Evolutionary conservation across 2,329 filamentous ascomycete species (phyloP), one percentile per base, ranked within the genome.

Genomic region (Chaetomium sp.): DNA sequence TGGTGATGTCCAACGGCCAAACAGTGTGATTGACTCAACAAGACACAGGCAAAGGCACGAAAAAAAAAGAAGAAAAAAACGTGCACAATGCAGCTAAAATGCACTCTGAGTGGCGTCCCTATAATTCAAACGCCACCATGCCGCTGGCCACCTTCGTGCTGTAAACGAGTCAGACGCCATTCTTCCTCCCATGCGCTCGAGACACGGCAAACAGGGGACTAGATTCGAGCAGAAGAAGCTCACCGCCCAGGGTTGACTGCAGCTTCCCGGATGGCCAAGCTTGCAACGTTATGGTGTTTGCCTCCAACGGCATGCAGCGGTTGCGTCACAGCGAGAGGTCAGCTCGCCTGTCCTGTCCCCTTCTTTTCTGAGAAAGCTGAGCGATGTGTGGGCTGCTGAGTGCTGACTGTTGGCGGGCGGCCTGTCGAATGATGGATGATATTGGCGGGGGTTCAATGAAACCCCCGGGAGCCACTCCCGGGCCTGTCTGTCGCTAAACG

Each of bases 11-110:
- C 32, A 42, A 7, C 9, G n/a, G 7, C 19, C 52, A 42, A 7
- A n/a, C 10, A 48, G 54, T 51, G 57, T 57, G 57, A 54, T 38
- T 52, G 36, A 54, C 36, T 38, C 50, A 40, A 27, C 12, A 36
- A 45, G 9, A 12, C 34, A 53, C 35, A 57, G 19, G 33, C 56
- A 52, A 27, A 49, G 54, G 37, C 12, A 38, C 7, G 42, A 7
- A 38, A n/a, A 10, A 41, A 27, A 27, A 42, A 19, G 6, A 32
- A 19, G 40, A 12, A 38, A 48, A 43, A 45, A 44, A 48, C 34
- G 11, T 46, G 52, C 56, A 52, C 45, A 50, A 53, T 35, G 40
- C 37, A 27, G 4, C 45, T 35, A 12, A 46, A 34, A 19, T 14
- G 34, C n/a, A 42, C 36, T 36, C 3, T 40, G 27, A 27, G 48